Evolutionary conservation across 2,329 filamentous ascomycete genomes (phyloP), one percentile per base, ranked within the genome.

Genomic region (Cephalotrichum gorgonifer): DNA sequence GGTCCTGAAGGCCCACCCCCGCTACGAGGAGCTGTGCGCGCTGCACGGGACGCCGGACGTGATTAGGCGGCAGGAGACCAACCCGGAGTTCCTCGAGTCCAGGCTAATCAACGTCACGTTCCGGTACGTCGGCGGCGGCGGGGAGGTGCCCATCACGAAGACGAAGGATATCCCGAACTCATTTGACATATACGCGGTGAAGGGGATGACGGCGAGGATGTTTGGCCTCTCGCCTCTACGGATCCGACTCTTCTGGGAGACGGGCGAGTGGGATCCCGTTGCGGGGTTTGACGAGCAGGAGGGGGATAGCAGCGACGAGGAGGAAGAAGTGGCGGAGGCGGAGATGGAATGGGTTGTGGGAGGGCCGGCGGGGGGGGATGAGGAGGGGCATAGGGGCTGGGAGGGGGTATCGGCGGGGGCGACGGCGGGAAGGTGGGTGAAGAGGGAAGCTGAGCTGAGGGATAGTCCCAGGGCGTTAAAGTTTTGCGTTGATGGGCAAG

Each of bases 201-300:
- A 93, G 60, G 86, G 87, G 0, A 72, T 94, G 8, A 83, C 88
- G 1, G 85, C 83, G 0, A 82, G 78, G 54, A 62, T 84, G n/a
- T 88, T 94, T 58, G 71, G 67, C 1, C 56, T 86, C 11, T 66
- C 73, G 43, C 85, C 88, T 0, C 71, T 88, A 53, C 67, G 67
- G 39, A 68, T 91, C 52, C 75, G 73, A 38, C 64, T 97, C 44
- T 69, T 93, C 1, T 95, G 88, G 85, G 88, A 95, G 68, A 95
- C 89, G 8, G 87, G 88, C 20, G 90, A 96, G 64, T 88, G 85
- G 80, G 88, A 95, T 63, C 87, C 87, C 0, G 81, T 88, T 1
- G 76, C 76, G 8, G 74, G 77, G 52, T 78, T 80, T 55, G 74
- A 81, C 53, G 74, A 78, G 4, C 74, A 75, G 27, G 79, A 79